Percentiles rank a stretch among this genome's conserved stretches.
These are phyloP conservation scores for Boletus patriciae DNA, from an alignment of 768 basidiomycete genomes.

Conservation along the genomic window DNA sequence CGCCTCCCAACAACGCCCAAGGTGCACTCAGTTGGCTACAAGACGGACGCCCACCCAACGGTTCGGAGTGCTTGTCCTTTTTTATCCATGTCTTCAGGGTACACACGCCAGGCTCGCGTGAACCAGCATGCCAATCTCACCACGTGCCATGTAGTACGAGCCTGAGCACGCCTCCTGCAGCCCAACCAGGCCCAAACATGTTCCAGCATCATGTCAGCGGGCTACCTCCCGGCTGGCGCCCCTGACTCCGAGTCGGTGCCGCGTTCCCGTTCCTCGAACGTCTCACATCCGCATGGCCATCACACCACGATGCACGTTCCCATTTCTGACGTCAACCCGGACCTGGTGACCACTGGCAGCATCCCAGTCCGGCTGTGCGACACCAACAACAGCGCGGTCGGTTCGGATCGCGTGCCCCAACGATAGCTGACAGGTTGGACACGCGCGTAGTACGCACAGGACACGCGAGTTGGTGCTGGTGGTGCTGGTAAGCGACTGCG, in stretches of 20 bases:
- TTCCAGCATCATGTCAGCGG: not conserved
- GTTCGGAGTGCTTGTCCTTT: slow-evolving; percentile 60
- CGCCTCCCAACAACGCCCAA: slow-evolving; percentile 14
- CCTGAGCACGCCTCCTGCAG: not conserved
- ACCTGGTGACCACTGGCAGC: not conserved
- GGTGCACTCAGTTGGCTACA: slow-evolving; percentile 54
- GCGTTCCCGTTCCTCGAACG: not conserved
- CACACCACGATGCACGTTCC: slow-evolving; percentile 2
- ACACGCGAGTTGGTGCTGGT: too few relatives aligned
- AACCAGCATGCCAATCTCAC: too few relatives aligned
- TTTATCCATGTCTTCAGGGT: slow-evolving; percentile 83
- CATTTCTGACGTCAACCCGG: not conserved
- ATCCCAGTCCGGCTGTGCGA: not conserved
- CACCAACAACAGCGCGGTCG: not conserved
- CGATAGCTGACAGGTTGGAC: too few relatives aligned
- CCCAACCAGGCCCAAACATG: too few relatives aligned
- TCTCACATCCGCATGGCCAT: not conserved
- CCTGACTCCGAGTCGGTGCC: too few relatives aligned
- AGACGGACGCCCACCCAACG: slow-evolving; percentile 55
- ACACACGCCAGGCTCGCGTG: not conserved
- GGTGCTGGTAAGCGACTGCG: too few relatives aligned
- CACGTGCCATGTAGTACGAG: too few relatives aligned
- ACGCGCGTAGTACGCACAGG: too few relatives aligned
- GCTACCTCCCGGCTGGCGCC: too few relatives aligned
- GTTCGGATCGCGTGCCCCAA: too few relatives aligned